Percentiles rank a stretch among this genome's conserved stretches.
phyloP scores from a whole-genome alignment of 2,329 filamentous ascomycete genomes.

The Decorospora gaudefroyi region DNA sequence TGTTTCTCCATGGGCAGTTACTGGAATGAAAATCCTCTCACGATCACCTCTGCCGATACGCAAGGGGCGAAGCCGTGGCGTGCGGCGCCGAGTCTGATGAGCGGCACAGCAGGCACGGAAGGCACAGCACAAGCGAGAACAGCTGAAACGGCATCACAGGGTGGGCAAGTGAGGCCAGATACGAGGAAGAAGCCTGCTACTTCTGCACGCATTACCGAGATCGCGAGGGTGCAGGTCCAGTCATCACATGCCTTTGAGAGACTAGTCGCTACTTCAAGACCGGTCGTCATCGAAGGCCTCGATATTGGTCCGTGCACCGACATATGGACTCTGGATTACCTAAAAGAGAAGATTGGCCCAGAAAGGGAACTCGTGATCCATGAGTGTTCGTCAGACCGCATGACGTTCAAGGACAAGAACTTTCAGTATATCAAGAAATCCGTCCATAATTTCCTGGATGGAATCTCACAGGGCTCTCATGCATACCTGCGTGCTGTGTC shows the following conservation, averaged over 20 bases:
- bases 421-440: slow-evolving; percentile 72
- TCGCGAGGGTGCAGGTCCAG: slow-evolving; percentile 60
- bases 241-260: slow-evolving; percentile 62
- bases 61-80: slow-evolving; percentile 28
- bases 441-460: slow-evolving; percentile 69
- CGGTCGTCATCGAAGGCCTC: slow-evolving; percentile 67
- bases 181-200: slow-evolving; percentile 11
- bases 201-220: slow-evolving; percentile 28
- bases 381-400: slow-evolving; percentile 64
- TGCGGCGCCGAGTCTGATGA: slow-evolving; percentile 13
- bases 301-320: slow-evolving; percentile 69
- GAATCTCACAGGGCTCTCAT: slow-evolving; percentile 60
- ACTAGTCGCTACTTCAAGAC: slow-evolving; percentile 62
- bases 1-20: slow-evolving; percentile 90
- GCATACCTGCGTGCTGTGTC: slow-evolving; percentile 83
- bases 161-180: slow-evolving; percentile 9
- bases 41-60: slow-evolving; percentile 22
- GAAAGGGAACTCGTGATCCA: slow-evolving; percentile 70
- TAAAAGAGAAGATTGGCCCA: slow-evolving; percentile 56
- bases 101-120: slow-evolving; percentile 15
- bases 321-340: slow-evolving; percentile 70
- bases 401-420: slow-evolving; percentile 85
- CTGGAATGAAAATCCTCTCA: slow-evolving; percentile 63
- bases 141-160: slow-evolving; percentile 17
- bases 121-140: slow-evolving; percentile 13